Conservation (phyloP, 225 moss, liverwort and hornwort genomes). For the Pseudoscleropodium purum region DNA sequence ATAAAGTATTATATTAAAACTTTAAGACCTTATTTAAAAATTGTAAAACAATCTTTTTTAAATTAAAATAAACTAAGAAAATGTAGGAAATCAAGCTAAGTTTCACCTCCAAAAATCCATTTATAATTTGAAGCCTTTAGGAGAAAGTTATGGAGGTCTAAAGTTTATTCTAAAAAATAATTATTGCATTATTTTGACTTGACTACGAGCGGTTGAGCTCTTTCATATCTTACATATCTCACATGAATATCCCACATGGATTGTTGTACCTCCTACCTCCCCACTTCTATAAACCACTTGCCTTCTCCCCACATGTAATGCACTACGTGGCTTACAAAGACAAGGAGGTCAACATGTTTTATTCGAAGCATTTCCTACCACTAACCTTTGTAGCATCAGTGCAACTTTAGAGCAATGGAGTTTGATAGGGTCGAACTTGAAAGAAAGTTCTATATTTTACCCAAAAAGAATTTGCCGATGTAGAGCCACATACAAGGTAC, state of each 20-base stretch:
- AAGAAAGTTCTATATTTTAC: neutral
- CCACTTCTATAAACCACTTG: neutral
- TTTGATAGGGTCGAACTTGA: neutral
- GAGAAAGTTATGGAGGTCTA: neutral
- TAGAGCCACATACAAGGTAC: neutral
- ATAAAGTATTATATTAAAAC: neutral
- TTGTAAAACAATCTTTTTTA: neutral
- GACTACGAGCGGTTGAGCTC: neutral
- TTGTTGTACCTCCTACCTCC: neutral
- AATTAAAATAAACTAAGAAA: fast-evolving
- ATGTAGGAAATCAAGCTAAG: neutral
- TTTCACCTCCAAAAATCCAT: neutral
- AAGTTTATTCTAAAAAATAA: neutral
- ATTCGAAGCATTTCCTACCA: neutral
- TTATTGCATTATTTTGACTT: neutral
- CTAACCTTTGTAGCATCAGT: neutral
- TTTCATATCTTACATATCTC: neutral
- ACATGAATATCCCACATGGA: neutral
- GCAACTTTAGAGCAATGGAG: neutral
- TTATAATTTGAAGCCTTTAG: neutral
- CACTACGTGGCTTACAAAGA: fast-evolving
- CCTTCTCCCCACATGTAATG: fast-evolving
- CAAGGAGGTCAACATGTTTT: fast-evolving
- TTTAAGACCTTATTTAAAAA: neutral
- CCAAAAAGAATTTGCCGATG: neutral